These are phyloP conservation scores for Sporothrix globosa DNA, from an alignment of 2,329 filamentous ascomycete genomes.

Conservation along the genomic window DNA sequence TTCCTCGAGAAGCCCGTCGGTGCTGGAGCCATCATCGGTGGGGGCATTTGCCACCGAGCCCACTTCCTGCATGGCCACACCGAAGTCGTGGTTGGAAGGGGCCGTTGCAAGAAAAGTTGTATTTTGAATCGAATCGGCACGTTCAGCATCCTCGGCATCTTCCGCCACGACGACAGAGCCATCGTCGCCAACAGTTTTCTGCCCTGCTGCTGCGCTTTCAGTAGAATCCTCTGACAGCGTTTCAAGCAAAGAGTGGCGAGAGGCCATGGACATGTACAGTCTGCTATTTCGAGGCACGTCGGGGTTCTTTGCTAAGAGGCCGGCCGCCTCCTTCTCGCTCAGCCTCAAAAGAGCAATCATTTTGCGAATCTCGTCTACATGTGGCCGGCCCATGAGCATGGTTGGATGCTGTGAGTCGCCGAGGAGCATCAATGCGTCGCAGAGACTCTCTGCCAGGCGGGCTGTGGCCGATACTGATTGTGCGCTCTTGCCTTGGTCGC, in stretches of 20 bases:
- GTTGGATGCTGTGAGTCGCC: neutral
- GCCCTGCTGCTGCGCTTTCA: too few species aligned
- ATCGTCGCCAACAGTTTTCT: too few species aligned
- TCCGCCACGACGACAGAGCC: too few species aligned
- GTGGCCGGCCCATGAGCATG: neutral
- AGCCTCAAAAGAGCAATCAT: neutral
- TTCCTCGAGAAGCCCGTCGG: neutral
- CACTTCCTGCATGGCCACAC: neutral
- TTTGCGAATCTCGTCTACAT: neutral
- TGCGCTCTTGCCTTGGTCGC: too few species aligned
- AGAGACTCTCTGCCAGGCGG: neutral
- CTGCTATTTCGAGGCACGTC: neutral
- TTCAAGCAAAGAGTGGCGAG: slow-evolving; percentile 16
- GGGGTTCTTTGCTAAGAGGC: neutral
- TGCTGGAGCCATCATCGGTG: neutral
- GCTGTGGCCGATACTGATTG: neutral
- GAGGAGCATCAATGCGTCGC: slow-evolving; percentile 8
- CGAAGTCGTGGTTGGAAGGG: neutral
- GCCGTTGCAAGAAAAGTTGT: neutral
- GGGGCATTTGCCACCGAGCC: neutral
- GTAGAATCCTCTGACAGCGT: neutral
- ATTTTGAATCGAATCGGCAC: too few species aligned
- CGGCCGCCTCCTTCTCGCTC: neutral
- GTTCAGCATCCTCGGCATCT: neutral
- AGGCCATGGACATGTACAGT: neutral